Evolutionary conservation across 768 basidiomycete species (phyloP), one percentile per base, ranked within the genome.

Genomic region (Porpolomopsis calyptriformis): DNA sequence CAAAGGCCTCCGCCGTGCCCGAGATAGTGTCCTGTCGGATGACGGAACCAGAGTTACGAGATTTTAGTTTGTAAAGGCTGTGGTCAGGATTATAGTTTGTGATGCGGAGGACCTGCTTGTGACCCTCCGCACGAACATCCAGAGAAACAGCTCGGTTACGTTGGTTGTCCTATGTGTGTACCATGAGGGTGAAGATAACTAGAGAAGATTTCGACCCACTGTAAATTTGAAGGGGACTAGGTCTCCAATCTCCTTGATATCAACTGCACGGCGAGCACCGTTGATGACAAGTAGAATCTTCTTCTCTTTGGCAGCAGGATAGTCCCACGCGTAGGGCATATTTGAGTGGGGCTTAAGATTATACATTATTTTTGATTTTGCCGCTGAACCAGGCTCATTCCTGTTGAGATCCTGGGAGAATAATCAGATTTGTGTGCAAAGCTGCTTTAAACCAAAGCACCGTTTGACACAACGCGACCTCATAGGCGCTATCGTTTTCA

Each of bases 181-280:
- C 7, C 11, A 19, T 6, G 5, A 38, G 19, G 10, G 23, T 16
- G 23, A 45, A 18, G 18, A 34, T 25, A 26, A 26, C 26, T 4
- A 38, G 38, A 26, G 29, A 22, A 46, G 12, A 20, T 19, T 19
- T 18, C 34, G 24, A 66, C 78, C 49, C 53, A 89, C 88, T 38
- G 69, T 67, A 58, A 94, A 88, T 60, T 77, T 88, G 72, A 93
- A 93, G 1, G 96, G 96, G 10, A 87, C 63, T 4, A 94, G 74
- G 52, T 85, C 77, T 22, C 96, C 96, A 18, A 99, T 98, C 62
- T 97, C 96, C 81, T 94, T 82, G 49, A 94, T 82, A 58, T 98
- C 94, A 42, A 98, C 68, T 18, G 71, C 61, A 23, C 88, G 76
- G 9, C 74, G 76, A 44, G 75, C 64, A 19, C 74, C 73, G 35